phyloP scores from a whole-genome alignment of 768 basidiomycete genomes.

The Phallus indusiatus region DNA sequence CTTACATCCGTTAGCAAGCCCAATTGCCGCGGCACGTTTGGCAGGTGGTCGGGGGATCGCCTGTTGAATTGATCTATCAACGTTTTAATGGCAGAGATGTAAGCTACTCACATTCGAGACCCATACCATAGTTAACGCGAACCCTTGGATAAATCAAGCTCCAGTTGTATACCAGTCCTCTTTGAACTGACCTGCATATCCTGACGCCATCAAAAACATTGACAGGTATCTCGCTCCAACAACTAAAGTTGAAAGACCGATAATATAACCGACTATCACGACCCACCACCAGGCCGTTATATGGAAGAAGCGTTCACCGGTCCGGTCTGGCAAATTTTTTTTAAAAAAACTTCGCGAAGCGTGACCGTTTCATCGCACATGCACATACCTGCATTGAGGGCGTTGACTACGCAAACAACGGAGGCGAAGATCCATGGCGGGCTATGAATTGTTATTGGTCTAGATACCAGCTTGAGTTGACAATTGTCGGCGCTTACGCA shows the following conservation, averaged over 20 bases:
- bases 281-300: slow-evolving; percentile 48
- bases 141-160: slow-evolving; percentile 18
- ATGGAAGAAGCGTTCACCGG: slow-evolving; percentile 61
- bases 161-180: background rate
- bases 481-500: slow-evolving; percentile 32
- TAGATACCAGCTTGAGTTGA: background rate
- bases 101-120: slow-evolving; percentile 34
- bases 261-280: slow-evolving; percentile 51
- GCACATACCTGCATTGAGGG: slow-evolving; percentile 42
- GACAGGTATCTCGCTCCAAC: slow-evolving; percentile 49
- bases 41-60: slow-evolving; percentile 12
- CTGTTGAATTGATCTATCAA: background rate
- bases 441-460: slow-evolving; percentile 20
- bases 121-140: slow-evolving; percentile 46
- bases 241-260: slow-evolving; percentile 43
- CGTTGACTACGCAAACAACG: slow-evolving; percentile 39
- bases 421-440: slow-evolving; percentile 57
- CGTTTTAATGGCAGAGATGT: slow-evolving; percentile 1
- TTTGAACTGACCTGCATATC: slow-evolving; percentile 34
- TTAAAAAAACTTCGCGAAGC: background rate
- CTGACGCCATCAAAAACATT: slow-evolving; percentile 54
- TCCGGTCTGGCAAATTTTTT: slow-evolving; percentile 31
- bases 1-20: slow-evolving; percentile 44
- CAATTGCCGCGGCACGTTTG: slow-evolving; percentile 42
- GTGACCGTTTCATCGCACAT: background rate